A percentile compares a stretch with the other conserved stretches of the same genome.
Evolutionary conservation across 1,139 yeast species (phyloP).

Genomic region (Yamadazyma kanchanaburiensis): DNA sequence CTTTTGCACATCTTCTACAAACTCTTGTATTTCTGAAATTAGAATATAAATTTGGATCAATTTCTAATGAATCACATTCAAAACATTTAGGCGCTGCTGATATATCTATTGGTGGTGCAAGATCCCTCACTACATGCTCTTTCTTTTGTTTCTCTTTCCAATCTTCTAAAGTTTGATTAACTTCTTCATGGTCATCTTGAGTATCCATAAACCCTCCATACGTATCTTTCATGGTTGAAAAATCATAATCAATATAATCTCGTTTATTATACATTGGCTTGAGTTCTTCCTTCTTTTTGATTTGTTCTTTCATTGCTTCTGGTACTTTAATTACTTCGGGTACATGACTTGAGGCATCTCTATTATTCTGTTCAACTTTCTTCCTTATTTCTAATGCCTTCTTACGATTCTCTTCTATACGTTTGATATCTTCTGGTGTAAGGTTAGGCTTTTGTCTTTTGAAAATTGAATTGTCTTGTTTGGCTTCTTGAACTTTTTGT

Average conservation of each 20-base stretch:
- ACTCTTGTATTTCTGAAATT: constrained; percentile 68
- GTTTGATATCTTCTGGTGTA: constrained; percentile 51
- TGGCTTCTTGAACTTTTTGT: constrained; percentile 7
- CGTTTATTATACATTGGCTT: constrained; percentile 49
- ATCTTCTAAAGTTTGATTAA: constrained; percentile 55
- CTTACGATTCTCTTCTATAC: constrained; percentile 56
- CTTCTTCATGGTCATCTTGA: constrained; percentile 11
- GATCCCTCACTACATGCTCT: constrained; percentile 43
- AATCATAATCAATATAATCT: constrained; percentile 89
- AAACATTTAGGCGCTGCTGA: constrained; percentile 71
- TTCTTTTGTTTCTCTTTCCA: constrained; percentile 68
- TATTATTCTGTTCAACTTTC: constrained; percentile 27
- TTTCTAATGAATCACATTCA: constrained; percentile 77
- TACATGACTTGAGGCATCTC: constrained; percentile 24
- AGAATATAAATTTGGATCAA: constrained; percentile 69
- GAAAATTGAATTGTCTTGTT: constrained; percentile 6
- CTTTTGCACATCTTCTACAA: constrained; percentile 72
- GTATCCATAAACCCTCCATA: constrained; percentile 80
- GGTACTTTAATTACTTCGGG: constrained; percentile 7
- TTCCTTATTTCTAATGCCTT: constrained; percentile 55
- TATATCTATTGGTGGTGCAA: constrained; percentile 70
- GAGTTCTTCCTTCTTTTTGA: constrained; percentile 13
- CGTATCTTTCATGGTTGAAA: constrained; percentile 84
- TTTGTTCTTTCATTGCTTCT: constrained; percentile 4
- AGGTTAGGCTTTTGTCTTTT: constrained; percentile 24